A percentile compares a stretch with the other conserved stretches of the same genome.
phyloP scores from a whole-genome alignment of 2,329 filamentous ascomycete genomes.

The Diaporthe caulivora region DNA sequence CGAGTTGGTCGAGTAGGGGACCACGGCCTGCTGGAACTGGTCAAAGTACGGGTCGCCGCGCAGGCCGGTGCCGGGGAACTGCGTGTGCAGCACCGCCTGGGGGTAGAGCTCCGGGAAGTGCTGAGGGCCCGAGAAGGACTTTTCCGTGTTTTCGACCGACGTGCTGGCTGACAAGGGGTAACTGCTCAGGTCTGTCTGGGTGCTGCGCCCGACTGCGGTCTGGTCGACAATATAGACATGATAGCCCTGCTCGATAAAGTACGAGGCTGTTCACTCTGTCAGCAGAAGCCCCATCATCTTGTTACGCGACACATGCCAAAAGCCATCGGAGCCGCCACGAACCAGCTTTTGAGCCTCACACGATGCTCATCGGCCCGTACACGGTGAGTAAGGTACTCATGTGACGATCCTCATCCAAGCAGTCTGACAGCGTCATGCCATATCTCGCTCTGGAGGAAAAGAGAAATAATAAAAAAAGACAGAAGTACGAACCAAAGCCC shows the following conservation, averaged over 20 bases:
- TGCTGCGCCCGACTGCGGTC: constrained; percentile 50
- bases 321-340: not conserved
- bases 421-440: not conserved
- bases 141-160: constrained; percentile 44
- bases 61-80: constrained; percentile 49
- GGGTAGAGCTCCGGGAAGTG: constrained; percentile 46
- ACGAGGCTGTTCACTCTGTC: constrained; percentile 45
- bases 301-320: not conserved
- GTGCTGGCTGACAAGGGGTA: constrained; percentile 44
- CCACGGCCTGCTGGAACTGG: constrained; percentile 58
- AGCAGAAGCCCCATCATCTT: not conserved
- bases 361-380: not conserved
- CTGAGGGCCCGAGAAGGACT: constrained; percentile 46
- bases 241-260: constrained; percentile 55
- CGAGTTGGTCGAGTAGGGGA: constrained; percentile 49
- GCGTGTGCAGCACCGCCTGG: constrained; percentile 49
- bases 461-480: too few relatives aligned
- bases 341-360: not conserved
- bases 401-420: too few relatives aligned
- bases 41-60: constrained; percentile 61
- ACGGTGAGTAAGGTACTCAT: not conserved
- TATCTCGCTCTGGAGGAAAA: not conserved
- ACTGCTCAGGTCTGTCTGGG: constrained; percentile 45
- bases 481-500: constrained; percentile 48
- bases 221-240: constrained; percentile 56